phyloP scores from a whole-genome alignment of 176 grass and related monocot species.

The Urochloa ruziziensis region DNA sequence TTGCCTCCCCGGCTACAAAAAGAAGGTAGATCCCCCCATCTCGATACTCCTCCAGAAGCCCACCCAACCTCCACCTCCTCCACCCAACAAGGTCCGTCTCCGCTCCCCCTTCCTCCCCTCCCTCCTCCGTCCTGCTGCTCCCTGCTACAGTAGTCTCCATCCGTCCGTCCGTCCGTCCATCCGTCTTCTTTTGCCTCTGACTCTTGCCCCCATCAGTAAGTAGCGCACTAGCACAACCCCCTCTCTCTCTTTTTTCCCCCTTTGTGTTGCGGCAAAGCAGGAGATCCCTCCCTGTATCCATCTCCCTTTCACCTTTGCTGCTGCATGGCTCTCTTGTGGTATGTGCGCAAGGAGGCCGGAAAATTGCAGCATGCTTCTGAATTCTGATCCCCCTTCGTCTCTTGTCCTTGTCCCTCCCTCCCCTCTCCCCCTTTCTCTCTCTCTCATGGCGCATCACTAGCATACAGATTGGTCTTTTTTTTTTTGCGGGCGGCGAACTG shows the following conservation, averaged over 20 bases:
- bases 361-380: background rate
- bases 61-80: background rate
- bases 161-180: background rate
- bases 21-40: constrained; percentile 2
- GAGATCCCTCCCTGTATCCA: no score
- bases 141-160: background rate
- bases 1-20: constrained; percentile 40
- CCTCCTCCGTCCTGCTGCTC: background rate
- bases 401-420: background rate
- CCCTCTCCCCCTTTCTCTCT: no score
- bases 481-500: background rate
- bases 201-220: background rate
- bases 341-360: no score
- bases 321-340: constrained; percentile 7
- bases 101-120: background rate
- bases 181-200: background rate
- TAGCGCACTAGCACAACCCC: no score
- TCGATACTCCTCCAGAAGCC: background rate
- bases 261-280: constrained; percentile 22
- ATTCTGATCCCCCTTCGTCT: no score
- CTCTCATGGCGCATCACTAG: background rate
- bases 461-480: background rate
- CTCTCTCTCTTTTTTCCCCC: no score
- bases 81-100: constrained; percentile 41
- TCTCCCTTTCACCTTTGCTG: constrained; percentile 20